Percentiles rank a stretch among this genome's conserved stretches.
Conservation (phyloP, 768 basidiomycete species). For the Cystofilobasidium ferigula region DNA sequence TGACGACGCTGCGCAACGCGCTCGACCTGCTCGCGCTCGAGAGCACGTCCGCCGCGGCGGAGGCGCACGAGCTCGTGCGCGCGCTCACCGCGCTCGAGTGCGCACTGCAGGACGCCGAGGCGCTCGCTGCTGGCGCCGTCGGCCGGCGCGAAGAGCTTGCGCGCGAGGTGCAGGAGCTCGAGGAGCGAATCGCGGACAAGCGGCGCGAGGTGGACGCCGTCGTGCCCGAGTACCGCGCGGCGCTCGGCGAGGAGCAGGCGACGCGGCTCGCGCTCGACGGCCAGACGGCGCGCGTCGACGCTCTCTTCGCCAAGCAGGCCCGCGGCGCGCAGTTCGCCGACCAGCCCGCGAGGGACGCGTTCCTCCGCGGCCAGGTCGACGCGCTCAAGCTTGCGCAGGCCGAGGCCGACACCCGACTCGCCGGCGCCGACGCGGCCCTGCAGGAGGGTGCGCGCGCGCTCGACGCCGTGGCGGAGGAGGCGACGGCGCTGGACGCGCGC, state of each 20-base stretch:
- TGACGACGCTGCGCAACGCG: constrained; percentile 57
- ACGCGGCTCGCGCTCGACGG: constrained; percentile 59
- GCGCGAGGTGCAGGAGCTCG: constrained; percentile 53
- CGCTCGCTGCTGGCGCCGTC: no score
- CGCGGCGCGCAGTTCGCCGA: constrained; percentile 74
- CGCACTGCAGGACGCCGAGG: no score
- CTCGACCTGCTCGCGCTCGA: constrained; percentile 60
- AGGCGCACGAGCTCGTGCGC: constrained; percentile 76
- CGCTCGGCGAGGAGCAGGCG: constrained; percentile 42
- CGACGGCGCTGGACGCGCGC: constrained; percentile 39
- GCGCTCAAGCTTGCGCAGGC: constrained; percentile 53
- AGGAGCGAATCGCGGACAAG: constrained; percentile 52
- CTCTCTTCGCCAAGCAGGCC: constrained; percentile 82
- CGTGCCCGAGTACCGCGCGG: constrained; percentile 57
- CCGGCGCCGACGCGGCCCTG: constrained; percentile 46
- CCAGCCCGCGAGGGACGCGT: constrained; percentile 70
- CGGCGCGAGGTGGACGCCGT: constrained; percentile 55
- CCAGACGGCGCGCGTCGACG: constrained; percentile 56
- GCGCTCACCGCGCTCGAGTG: constrained; percentile 79
- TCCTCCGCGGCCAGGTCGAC: constrained; percentile 64
- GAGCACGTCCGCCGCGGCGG: constrained; percentile 64
- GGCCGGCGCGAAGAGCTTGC: constrained; percentile 53
- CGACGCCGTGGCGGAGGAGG: constrained; percentile 51
- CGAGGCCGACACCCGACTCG: constrained; percentile 34
- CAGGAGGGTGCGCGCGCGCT: constrained; percentile 45